Evolutionary conservation across 768 basidiomycete species (phyloP).

Genomic region (Nevesoporus exiguus): DNA sequence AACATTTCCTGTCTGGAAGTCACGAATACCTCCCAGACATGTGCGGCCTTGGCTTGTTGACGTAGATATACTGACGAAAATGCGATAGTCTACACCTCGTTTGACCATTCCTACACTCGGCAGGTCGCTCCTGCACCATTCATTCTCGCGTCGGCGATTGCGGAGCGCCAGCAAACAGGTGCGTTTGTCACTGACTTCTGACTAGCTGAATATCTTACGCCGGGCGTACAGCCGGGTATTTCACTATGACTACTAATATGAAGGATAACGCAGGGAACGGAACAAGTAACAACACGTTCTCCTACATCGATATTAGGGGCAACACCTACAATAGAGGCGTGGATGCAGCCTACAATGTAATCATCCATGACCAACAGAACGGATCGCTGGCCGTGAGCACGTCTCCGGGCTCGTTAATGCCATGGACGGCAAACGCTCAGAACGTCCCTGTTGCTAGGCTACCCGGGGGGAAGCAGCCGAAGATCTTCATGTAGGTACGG

Average conservation of each 20-base stretch:
- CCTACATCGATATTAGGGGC: constrained; percentile 53
- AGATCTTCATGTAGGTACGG: background rate
- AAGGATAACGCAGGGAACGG: constrained; percentile 62
- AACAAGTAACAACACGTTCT: constrained; percentile 65
- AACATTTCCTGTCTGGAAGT: constrained; percentile 34
- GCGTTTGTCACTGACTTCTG: constrained; percentile 14
- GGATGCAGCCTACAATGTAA: constrained; percentile 55
- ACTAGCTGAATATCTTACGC: background rate
- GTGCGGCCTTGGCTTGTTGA: constrained; percentile 8
- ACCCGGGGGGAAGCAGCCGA: constrained; percentile 31
- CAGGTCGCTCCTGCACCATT: constrained; percentile 55
- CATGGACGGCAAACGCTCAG: background rate
- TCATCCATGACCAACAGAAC: constrained; percentile 55
- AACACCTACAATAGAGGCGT: constrained; percentile 64
- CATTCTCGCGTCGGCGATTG: constrained; percentile 53
- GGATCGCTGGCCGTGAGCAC: constrained; percentile 42
- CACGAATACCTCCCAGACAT: constrained; percentile 25
- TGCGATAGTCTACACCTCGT: constrained; percentile 42
- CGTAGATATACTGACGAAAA: background rate
- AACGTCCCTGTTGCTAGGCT: constrained; percentile 27
- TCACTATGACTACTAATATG: constrained; percentile 38
- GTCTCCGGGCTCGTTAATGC: constrained; percentile 5
- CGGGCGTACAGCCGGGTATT: constrained; percentile 44
- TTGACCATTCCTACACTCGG: constrained; percentile 72
- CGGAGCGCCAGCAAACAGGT: constrained; percentile 59